Percentiles rank a stretch among this genome's conserved stretches.
Evolutionary conservation across 805 yeast species (phyloP).

Genomic region (Blastobotrys americana): DNA sequence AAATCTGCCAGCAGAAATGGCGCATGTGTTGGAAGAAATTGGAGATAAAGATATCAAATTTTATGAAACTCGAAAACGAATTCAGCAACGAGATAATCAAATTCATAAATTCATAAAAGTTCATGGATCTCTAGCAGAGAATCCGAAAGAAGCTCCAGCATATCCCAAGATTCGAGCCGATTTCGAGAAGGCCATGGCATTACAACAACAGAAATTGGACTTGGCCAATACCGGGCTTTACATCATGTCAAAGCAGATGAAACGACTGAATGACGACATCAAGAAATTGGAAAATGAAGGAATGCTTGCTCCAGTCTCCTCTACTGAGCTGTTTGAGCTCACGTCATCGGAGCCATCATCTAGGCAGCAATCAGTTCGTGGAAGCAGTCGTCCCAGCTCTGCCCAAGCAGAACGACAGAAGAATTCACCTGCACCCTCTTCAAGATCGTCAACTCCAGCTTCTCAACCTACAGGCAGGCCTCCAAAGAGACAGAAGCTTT

Average conservation of each 20-base stretch:
- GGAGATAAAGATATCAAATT: conserved; percentile 59
- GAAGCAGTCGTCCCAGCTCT: conserved; percentile 1
- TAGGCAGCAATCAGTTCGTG: conserved; percentile 1
- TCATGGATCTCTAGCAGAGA: conserved; percentile 71
- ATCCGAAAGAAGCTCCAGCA: conserved; percentile 70
- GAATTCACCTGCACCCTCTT: conserved; percentile 2
- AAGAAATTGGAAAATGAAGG: conserved; percentile 73
- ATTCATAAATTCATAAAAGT: conserved; percentile 76
- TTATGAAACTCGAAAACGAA: conserved; percentile 58
- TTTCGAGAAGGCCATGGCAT: conserved; percentile 46
- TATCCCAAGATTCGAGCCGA: conserved; percentile 63
- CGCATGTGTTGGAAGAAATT: conserved; percentile 72
- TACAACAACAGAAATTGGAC: conserved; percentile 73
- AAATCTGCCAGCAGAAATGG: conserved; percentile 81
- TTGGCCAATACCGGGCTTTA: conserved; percentile 80
- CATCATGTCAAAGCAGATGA: conserved; percentile 66
- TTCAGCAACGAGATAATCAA: conserved; percentile 66
- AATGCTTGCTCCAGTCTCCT: conserved; percentile 43
- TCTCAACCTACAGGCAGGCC: neutral
- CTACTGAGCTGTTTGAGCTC: conserved; percentile 7
- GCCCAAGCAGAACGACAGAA: conserved; percentile 16
- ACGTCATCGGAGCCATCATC: conserved; percentile 1
- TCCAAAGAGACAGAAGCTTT: conserved; percentile 7
- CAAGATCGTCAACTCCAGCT: conserved; percentile 2
- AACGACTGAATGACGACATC: conserved; percentile 66